These are phyloP conservation scores for Kwoniella mangroviensis DNA, from an alignment of 768 basidiomycete genomes.

Conservation along the genomic window DNA sequence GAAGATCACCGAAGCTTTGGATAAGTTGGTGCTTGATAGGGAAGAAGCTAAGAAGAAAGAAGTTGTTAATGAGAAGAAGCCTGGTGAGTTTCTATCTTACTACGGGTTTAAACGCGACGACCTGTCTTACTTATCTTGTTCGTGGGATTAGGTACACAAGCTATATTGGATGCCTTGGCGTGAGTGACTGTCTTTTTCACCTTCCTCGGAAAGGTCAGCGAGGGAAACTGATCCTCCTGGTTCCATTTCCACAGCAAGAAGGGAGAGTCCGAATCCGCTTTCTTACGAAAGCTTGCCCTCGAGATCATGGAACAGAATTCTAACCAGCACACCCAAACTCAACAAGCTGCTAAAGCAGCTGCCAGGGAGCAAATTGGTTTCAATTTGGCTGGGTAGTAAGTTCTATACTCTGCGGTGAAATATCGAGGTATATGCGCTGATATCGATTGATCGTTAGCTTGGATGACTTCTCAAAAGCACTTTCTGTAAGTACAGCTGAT, in stretches of 20 bases:
- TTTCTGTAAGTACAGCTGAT: constrained; percentile 48
- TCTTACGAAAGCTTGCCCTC: constrained; percentile 52
- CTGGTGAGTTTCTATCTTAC: constrained; percentile 30
- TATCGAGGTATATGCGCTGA: neutral
- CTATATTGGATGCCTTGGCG: constrained; percentile 56
- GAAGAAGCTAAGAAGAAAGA: constrained; percentile 55
- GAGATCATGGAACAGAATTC: constrained; percentile 57
- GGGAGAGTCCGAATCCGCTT: constrained; percentile 51
- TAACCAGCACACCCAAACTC: constrained; percentile 54
- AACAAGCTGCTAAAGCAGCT: constrained; percentile 44
- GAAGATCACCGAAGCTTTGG: constrained; percentile 55
- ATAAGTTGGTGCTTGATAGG: constrained; percentile 48
- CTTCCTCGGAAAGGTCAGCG: too few relatives aligned
- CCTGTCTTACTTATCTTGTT: neutral
- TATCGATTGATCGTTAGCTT: constrained; percentile 22
- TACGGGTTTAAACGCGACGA: neutral
- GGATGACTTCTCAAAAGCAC: constrained; percentile 57
- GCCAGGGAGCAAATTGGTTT: constrained; percentile 57
- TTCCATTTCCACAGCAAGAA: constrained; percentile 29
- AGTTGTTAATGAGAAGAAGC: constrained; percentile 54
- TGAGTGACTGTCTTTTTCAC: constrained; percentile 24
- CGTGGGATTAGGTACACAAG: constrained; percentile 39
- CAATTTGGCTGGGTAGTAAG: constrained; percentile 56
- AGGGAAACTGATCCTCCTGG: neutral
- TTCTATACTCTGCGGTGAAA: neutral